phyloP scores from a whole-genome alignment of 225 moss, liverwort and hornwort species.

The Sphagnum contortum region DNA sequence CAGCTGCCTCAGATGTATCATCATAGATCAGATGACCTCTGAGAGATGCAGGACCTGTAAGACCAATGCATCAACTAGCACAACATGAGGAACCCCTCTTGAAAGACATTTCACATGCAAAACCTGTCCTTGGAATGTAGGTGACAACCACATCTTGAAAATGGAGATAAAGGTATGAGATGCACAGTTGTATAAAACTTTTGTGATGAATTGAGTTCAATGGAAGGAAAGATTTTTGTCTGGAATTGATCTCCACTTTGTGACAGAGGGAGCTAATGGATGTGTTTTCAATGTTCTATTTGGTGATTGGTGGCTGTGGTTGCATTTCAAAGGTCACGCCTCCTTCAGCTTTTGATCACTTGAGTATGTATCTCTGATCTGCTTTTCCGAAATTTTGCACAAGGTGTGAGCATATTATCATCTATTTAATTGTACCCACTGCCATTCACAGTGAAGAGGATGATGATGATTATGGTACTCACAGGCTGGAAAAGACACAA shows the following conservation, averaged over 20 bases:
- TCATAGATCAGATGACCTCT: too few relatives aligned
- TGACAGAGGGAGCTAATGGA: too few relatives aligned
- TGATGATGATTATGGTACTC: too few relatives aligned
- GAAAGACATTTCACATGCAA: background rate
- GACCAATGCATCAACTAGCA: too few relatives aligned
- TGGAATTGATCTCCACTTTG: too few relatives aligned
- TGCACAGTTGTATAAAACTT: background rate
- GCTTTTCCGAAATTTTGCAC: background rate
- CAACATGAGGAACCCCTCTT: too few relatives aligned
- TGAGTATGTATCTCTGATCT: constrained; percentile 38
- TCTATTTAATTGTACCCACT: too few relatives aligned
- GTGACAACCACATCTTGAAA: constrained; percentile 87
- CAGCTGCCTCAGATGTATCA: too few relatives aligned
- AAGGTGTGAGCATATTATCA: too few relatives aligned
- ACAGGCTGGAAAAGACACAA: too few relatives aligned
- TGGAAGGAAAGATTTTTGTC: constrained; percentile 17
- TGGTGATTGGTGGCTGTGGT: constrained; percentile 7
- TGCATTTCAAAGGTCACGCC: constrained; percentile 84
- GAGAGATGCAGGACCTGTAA: too few relatives aligned
- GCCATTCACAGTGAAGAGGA: too few relatives aligned
- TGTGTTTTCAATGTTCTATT: constrained; percentile 1
- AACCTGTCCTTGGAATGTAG: constrained; percentile 18
- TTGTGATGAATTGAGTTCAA: constrained; percentile 1
- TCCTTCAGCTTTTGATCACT: constrained; percentile 94
- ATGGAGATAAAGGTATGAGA: constrained; percentile 83